phyloP scores from a whole-genome alignment of 2,329 filamentous ascomycete species.

The Biscogniauxia mediterranea region DNA sequence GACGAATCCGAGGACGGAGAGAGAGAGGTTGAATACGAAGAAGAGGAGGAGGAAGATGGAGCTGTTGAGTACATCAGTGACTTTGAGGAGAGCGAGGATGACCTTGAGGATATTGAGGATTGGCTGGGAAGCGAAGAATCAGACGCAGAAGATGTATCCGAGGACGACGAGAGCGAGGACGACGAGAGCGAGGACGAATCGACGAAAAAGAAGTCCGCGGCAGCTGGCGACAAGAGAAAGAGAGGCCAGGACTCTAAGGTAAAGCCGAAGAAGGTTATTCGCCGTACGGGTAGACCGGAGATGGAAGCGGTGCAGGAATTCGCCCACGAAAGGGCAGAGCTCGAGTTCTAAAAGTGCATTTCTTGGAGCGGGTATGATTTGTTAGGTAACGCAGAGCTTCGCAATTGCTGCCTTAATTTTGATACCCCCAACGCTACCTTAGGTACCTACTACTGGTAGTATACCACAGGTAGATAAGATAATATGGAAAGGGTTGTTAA shows the following conservation, averaged over 20 bases:
- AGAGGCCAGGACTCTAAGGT: constrained; percentile 37
- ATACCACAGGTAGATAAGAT: no score
- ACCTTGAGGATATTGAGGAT: constrained; percentile 80
- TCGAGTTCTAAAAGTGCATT: constrained; percentile 29
- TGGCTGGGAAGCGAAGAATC: constrained; percentile 78
- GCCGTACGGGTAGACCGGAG: constrained; percentile 55
- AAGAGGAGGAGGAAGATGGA: constrained; percentile 69
- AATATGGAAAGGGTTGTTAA: not conserved
- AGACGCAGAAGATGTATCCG: constrained; percentile 53
- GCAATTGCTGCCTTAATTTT: constrained; percentile 6
- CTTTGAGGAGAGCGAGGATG: constrained; percentile 79
- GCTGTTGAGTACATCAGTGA: constrained; percentile 93
- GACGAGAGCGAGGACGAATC: constrained; percentile 57
- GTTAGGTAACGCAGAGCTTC: constrained; percentile 6
- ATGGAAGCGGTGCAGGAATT: constrained; percentile 78
- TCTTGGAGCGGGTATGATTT: constrained; percentile 2
- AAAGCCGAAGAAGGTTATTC: constrained; percentile 56
- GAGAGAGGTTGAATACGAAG: constrained; percentile 63
- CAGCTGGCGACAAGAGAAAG: constrained; percentile 48
- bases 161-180: constrained; percentile 57
- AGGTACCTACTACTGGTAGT: not conserved
- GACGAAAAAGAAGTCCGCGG: constrained; percentile 44
- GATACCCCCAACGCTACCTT: constrained; percentile 13
- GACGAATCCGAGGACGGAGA: constrained; percentile 66
- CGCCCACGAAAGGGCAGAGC: constrained; percentile 28